Evolutionary conservation across 371 early-diverging fungal species (phyloP).

Genomic region (Funneliformis caledonium): DNA sequence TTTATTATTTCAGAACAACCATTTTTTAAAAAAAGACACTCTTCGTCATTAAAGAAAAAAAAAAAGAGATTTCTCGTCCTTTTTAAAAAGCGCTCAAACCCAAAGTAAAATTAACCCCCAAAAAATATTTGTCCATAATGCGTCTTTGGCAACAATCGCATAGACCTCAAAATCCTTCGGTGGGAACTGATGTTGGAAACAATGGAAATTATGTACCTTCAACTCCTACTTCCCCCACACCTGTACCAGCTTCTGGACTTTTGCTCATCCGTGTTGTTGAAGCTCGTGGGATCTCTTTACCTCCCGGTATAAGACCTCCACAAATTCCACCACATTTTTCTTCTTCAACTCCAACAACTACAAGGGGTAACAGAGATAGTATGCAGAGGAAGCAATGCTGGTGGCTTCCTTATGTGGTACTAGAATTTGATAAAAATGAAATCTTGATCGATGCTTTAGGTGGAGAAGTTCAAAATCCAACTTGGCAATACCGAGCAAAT

Average conservation of each 20-base stretch:
- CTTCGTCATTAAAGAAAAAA: background rate
- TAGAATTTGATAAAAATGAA: slow-evolving; percentile 95
- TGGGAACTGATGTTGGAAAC: background rate
- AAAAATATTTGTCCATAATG: background rate
- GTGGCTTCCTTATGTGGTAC: slow-evolving; percentile 86
- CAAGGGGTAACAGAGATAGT: slow-evolving; percentile 65
- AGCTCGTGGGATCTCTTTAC: slow-evolving; percentile 71
- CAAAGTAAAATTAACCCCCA: background rate
- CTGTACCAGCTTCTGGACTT: slow-evolving; percentile 65
- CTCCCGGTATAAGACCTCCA: slow-evolving; percentile 50
- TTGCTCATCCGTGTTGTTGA: slow-evolving; percentile 83
- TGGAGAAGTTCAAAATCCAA: slow-evolving; percentile 73
- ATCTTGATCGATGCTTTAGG: slow-evolving; percentile 81
- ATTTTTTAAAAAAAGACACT: background rate
- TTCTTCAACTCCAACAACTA: slow-evolving; percentile 42
- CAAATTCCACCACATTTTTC: slow-evolving; percentile 49
- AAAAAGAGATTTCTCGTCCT: background rate
- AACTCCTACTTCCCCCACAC: slow-evolving; percentile 39
- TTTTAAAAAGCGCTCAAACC: background rate
- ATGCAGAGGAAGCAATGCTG: slow-evolving; percentile 73
- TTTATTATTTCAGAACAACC: background rate
- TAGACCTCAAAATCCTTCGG: background rate
- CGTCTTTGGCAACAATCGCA: slow-evolving; percentile 16
- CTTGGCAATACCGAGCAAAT: slow-evolving; percentile 85
- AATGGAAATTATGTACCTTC: slow-evolving; percentile 27